Base-by-base conservation (phyloP, 2,329 filamentous ascomycete species). In the Aspergillaceae sp. region DNA sequence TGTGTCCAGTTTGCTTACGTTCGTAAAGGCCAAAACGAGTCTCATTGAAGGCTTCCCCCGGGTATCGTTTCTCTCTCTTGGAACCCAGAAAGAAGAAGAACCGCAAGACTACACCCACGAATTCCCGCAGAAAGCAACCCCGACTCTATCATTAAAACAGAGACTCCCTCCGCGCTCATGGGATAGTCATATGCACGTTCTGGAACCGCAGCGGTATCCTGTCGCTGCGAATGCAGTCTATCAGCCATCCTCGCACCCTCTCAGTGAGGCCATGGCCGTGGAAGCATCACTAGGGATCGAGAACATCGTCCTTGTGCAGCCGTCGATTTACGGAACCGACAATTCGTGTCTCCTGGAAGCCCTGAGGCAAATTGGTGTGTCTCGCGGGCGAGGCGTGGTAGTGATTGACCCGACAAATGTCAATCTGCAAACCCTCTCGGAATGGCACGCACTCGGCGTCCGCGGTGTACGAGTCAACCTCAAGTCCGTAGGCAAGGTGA, bases 171-270 rank as follows among this genome's bases (percentile, higher is more conserved):
- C 49, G 2, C 46, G 52, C 11, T 58, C 78, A 46, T 82, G 79
- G 78, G 78, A 82, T 57, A 76, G 73, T 43, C 79, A 83, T 58
- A 82, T 83, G 76, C 80, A 83, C 58, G 72, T 83, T 32, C 69
- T 81, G 42, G 76, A 80, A 44, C 77, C 76, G 0, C 56, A 64
- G 19, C 58, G 59, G 5, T 82, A 76, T 56, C 72, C 76, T 1
- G 58, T 80, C 6, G 63, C 68, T 28, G 49, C 67, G 5, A 56
- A 64, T 29, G 78, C 79, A 32, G 63, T 67, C 50, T 83, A 83
- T 62, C 62, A 60, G 11, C 78, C 79, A 3, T 57, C 60, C 2
- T 53, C 69, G 8, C 73, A 79, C 54, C 75, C 70, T 2, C 62
- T 82, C 5, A 55, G 67, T 5, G 69, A 80, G 30, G 77, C 78